Conservation (phyloP, 257 asterid genomes). For the Solanum paucissectum region DNA sequence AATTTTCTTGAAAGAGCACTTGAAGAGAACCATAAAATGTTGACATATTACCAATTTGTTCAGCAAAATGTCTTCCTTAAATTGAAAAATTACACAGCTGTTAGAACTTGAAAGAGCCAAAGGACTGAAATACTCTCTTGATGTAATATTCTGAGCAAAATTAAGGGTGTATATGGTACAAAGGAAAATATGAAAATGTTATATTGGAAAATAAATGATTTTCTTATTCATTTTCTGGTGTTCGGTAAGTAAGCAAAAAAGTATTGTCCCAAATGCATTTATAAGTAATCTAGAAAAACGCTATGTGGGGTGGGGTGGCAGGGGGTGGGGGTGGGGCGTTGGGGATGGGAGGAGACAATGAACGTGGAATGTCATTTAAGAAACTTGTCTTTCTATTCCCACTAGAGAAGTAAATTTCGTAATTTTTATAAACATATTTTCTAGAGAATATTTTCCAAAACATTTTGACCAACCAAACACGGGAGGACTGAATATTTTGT, state of each 20-base stretch:
- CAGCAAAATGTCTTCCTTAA: neutral
- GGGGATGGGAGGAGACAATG: neutral
- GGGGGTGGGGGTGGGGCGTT: neutral
- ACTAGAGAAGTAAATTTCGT: neutral
- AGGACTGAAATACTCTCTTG: neutral
- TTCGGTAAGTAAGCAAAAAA: neutral
- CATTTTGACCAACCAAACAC: neutral
- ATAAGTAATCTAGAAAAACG: neutral
- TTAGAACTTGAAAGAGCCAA: neutral
- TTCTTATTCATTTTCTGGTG: neutral
- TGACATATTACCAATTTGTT: neutral
- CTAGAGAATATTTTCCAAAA: neutral
- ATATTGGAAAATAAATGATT: neutral
- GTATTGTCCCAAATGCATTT: neutral
- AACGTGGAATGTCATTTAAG: neutral
- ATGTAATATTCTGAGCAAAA: neutral
- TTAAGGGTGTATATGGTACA: neutral
- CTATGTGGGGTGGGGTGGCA: neutral
- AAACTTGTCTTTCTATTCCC: neutral
- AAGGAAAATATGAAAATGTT: neutral
- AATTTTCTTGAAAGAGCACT: neutral
- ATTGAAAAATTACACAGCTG: neutral
- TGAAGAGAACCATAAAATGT: neutral
- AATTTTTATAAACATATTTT: neutral
- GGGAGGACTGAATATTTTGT: neutral